A percentile compares a stretch with the other conserved stretches of the same genome.
phyloP scores from a whole-genome alignment of 2,329 filamentous ascomycete genomes.

The Monosporascus sp. region DNA sequence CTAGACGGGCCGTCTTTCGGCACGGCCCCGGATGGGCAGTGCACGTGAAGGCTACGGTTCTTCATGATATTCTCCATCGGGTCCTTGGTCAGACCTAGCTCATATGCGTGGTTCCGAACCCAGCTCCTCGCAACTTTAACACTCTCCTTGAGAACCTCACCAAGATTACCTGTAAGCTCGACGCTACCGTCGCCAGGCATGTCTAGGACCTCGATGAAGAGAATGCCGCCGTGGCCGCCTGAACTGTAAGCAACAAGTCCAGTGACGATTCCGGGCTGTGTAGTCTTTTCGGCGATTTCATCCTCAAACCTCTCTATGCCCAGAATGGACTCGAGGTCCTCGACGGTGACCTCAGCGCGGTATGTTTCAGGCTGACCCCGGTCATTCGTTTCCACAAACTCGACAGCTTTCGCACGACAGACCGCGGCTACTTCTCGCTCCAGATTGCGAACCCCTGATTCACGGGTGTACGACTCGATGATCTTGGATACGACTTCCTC shows the following conservation, averaged over 20 bases:
- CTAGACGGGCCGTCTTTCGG: slow-evolving; percentile 88
- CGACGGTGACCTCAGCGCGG: slow-evolving; percentile 65
- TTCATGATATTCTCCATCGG: slow-evolving; percentile 93
- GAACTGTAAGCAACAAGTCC: slow-evolving; percentile 92
- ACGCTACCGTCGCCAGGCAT: slow-evolving; percentile 93
- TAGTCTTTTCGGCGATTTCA: slow-evolving; percentile 83
- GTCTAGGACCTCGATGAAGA: slow-evolving; percentile 97
- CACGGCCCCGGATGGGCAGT: slow-evolving; percentile 90
- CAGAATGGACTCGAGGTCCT: slow-evolving; percentile 84
- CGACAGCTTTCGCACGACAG: slow-evolving; percentile 90
- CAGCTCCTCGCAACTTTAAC: slow-evolving; percentile 94
- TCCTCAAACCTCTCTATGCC: slow-evolving; percentile 93
- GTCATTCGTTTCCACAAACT: slow-evolving; percentile 88
- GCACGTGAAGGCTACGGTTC: slow-evolving; percentile 87
- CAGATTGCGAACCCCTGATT: slow-evolving; percentile 91
- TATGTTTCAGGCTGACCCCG: slow-evolving; percentile 63
- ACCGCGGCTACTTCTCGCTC: slow-evolving; percentile 94
- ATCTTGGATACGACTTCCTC: slow-evolving; percentile 89
- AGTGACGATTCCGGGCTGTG: slow-evolving; percentile 86
- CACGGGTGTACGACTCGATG: slow-evolving; percentile 93
- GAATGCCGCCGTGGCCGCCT: slow-evolving; percentile 88
- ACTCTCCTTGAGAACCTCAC: slow-evolving; percentile 93
- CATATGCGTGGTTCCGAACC: slow-evolving; percentile 94
- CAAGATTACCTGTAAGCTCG: slow-evolving; percentile 92
- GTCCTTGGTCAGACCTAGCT: slow-evolving; percentile 76